A percentile compares a stretch with the other conserved stretches of the same genome.
These are phyloP conservation scores for Pythium rhizo-oryzae DNA, from an alignment of 352 stramenopile genomes.

Conservation along the genomic window DNA sequence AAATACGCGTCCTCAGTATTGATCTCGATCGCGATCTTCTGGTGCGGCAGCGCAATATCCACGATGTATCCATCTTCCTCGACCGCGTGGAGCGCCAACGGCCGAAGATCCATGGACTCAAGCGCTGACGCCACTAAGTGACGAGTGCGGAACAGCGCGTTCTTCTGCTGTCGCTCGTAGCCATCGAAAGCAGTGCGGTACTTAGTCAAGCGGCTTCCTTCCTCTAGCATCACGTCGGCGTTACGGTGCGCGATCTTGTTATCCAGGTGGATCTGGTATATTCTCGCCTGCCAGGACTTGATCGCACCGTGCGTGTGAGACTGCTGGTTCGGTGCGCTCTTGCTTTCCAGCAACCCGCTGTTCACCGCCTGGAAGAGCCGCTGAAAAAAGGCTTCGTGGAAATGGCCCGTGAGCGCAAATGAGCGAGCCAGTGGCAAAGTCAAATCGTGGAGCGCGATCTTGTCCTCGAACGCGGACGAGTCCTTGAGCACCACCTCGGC, in stretches of 20 bases:
- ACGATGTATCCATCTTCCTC: slow-evolving; percentile 47
- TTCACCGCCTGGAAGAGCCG: slow-evolving; percentile 50
- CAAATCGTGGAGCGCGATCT: slow-evolving; percentile 25
- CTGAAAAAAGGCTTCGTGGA: slow-evolving; percentile 53
- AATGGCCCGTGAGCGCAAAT: slow-evolving; percentile 55
- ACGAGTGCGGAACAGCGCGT: slow-evolving; percentile 56
- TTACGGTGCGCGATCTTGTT: slow-evolving; percentile 40
- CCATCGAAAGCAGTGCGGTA: slow-evolving; percentile 50
- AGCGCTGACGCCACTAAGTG: slow-evolving; percentile 61
- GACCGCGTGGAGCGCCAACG: slow-evolving; percentile 15
- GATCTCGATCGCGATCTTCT: slow-evolving; percentile 71
- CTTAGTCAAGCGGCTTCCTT: slow-evolving; percentile 29
- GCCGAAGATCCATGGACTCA: slow-evolving; percentile 50
- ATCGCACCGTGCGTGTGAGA: slow-evolving; percentile 1
- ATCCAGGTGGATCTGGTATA: slow-evolving; percentile 74
- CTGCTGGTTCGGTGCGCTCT: slow-evolving; percentile 28
- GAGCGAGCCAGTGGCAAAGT: slow-evolving; percentile 52
- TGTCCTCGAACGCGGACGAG: slow-evolving; percentile 14
- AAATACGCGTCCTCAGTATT: slow-evolving; percentile 57
- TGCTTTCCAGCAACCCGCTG: slow-evolving; percentile 41
- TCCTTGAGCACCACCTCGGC: slow-evolving; percentile 43
- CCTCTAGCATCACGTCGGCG: slow-evolving; percentile 39
- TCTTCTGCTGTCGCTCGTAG: slow-evolving; percentile 55
- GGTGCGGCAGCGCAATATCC: slow-evolving; percentile 50
- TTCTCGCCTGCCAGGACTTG: slow-evolving; percentile 26